Conservation (phyloP, 2,329 filamentous ascomycete species). For the Ophiostoma pallidulum region DNA sequence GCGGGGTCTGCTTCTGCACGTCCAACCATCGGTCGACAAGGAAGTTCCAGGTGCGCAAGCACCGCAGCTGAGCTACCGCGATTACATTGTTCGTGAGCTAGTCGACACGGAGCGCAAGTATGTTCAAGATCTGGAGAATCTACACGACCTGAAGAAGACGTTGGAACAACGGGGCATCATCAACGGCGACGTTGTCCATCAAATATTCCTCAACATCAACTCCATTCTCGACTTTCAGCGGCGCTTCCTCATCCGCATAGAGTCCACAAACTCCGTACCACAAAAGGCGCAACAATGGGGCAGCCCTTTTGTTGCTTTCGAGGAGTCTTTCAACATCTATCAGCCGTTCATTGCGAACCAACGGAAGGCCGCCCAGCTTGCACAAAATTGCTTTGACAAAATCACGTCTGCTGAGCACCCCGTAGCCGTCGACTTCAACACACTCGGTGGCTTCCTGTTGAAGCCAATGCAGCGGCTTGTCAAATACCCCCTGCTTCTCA, state of each 20-base stretch:
- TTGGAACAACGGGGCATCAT: conserved; percentile 82
- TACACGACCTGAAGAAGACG: conserved; percentile 84
- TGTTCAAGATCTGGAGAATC: conserved; percentile 88
- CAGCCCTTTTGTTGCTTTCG: conserved; percentile 75
- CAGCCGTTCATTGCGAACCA: conserved; percentile 97
- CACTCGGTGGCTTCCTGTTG: conserved; percentile 81
- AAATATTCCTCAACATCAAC: conserved; percentile 95
- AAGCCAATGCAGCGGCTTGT: conserved; percentile 95
- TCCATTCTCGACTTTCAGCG: conserved; percentile 91
- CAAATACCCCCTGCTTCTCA: conserved; percentile 86
- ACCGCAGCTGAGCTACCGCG: conserved; percentile 62
- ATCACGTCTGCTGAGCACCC: conserved; percentile 64
- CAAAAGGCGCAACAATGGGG: conserved; percentile 81
- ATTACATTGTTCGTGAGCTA: conserved; percentile 84
- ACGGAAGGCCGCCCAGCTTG: conserved; percentile 77
- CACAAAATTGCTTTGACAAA: conserved; percentile 77
- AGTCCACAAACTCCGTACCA: conserved; percentile 83
- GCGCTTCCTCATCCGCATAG: conserved; percentile 87
- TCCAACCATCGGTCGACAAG: conserved; percentile 48
- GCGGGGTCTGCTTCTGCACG: conserved; percentile 60
- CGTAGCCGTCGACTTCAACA: conserved; percentile 80
- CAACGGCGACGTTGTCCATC: conserved; percentile 80
- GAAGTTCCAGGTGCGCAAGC: conserved; percentile 44
- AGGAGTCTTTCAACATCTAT: conserved; percentile 85
- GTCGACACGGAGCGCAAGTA: conserved; percentile 96